Percentiles rank a stretch among this genome's conserved stretches.
phyloP scores from a whole-genome alignment of 768 basidiomycete species.

The Tephrocybe rancida region DNA sequence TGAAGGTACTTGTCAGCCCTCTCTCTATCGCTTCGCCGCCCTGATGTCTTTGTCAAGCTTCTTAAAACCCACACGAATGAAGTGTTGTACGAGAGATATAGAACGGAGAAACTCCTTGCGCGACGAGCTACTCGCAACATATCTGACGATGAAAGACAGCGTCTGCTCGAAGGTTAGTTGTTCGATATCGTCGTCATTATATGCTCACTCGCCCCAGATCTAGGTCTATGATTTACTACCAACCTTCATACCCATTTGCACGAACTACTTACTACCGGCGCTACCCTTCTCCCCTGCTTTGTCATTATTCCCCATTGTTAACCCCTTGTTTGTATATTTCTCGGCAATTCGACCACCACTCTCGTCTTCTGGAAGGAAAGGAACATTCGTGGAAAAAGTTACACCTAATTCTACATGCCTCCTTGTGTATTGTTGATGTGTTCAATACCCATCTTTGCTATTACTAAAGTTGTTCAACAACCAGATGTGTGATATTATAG shows the following conservation, averaged over 20 bases:
- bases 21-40: conserved; percentile 1
- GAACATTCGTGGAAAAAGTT: conserved; percentile 47
- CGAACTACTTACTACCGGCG: conserved; percentile 11
- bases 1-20: conserved; percentile 57
- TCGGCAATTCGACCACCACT: not conserved
- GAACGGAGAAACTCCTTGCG: conserved; percentile 89
- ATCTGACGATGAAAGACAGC: conserved; percentile 71
- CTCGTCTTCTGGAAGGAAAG: conserved; percentile 17
- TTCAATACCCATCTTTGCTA: conserved; percentile 3
- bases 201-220: conserved; percentile 31
- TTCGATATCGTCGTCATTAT: not conserved
- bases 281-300: conserved; percentile 4
- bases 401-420: not conserved
- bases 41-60: conserved; percentile 45
- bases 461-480: not conserved
- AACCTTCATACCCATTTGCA: conserved; percentile 11
- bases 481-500: too few relatives aligned
- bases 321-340: not conserved
- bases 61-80: conserved; percentile 85
- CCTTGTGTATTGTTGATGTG: conserved; percentile 9
- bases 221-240: conserved; percentile 42
- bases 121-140: conserved; percentile 82
- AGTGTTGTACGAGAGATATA: conserved; percentile 90
- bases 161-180: conserved; percentile 69
- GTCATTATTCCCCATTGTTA: conserved; percentile 2